These are phyloP conservation scores for Fusarium irregulare DNA, from an alignment of 2,329 filamentous ascomycete genomes.

Conservation along the genomic window DNA sequence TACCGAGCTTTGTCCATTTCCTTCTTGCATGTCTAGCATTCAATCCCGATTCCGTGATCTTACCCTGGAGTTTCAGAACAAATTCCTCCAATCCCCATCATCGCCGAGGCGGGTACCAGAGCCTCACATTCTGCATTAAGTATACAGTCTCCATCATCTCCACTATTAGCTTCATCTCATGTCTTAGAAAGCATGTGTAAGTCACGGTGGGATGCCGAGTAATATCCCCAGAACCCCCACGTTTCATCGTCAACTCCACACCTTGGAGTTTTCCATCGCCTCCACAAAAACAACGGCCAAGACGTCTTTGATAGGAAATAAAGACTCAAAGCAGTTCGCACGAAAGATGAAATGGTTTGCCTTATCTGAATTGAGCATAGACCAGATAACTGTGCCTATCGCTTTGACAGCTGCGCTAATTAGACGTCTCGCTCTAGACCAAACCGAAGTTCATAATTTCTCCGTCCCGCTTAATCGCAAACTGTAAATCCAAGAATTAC, in stretches of 20 bases:
- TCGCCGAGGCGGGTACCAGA: background rate
- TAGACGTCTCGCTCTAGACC: fast-evolving
- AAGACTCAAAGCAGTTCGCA: background rate
- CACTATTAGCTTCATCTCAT: background rate
- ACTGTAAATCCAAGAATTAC: background rate
- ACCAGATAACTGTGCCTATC: background rate
- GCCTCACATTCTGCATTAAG: background rate
- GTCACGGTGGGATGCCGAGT: background rate
- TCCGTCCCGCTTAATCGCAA: background rate
- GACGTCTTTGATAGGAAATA: background rate
- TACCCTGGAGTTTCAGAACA: background rate
- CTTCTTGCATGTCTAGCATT: background rate
- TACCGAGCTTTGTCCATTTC: background rate
- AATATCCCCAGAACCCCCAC: background rate
- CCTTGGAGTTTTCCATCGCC: background rate
- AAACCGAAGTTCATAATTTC: background rate
- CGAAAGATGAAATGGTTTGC: background rate
- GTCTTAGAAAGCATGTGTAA: background rate
- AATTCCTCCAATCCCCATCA: background rate
- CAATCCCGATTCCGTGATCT: background rate
- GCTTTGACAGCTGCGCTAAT: background rate
- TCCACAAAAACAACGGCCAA: background rate
- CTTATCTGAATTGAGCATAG: background rate
- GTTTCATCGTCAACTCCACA: background rate
- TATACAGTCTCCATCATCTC: background rate